Evolutionary conservation across 2,329 filamentous ascomycete species (phyloP), one percentile per base, ranked within the genome.

Genomic region (Colletotrichum sp.): DNA sequence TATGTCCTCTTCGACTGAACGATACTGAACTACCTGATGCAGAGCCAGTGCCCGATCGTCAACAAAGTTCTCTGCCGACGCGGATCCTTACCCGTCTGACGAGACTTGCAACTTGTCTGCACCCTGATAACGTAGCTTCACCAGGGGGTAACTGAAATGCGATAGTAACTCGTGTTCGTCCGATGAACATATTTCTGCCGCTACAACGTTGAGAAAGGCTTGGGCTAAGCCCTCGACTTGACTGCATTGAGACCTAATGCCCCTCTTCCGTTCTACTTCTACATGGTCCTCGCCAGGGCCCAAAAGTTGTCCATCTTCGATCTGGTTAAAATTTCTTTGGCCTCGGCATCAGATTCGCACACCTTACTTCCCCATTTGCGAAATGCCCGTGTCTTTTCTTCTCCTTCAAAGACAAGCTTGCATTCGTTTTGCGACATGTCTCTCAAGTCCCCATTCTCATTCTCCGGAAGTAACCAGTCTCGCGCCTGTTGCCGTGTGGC

Each of bases 291-390:
- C 0, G 96, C 96, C 79, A 97, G 86, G 12, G 94, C 94, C 97
- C 97, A 99, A 82, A 99, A 96, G 81, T 94, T 98, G 80, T 99
- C 96, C 90, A 99, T 95, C 88, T 98, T 98, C 7, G 93, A 92
- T 79, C 95, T 91, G 14, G 92, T 87, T 77, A 99, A 85, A 26
- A 93, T 90, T 79, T 98, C 95, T 82, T 95, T 94, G 7, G 96
- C 97, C 82, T 98, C 95, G 13, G 93, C 91, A 83, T 99, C 97
- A 3, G 95, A 96, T 85, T 99, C 97, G 84, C 96, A 98, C n/a
- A 97, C 92, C 83, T 95, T 94, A 77, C 93, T 96, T 4, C 94
- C 90, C 95, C 96, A 99, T 82, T 95, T 96, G 78, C 94, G 93
- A 83, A 99, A 99, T 0, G 89, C 92, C 66, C 95, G 90, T 36